Base-by-base conservation (phyloP, 148 eudicot species). In the Persicaria maculosa region DNA sequence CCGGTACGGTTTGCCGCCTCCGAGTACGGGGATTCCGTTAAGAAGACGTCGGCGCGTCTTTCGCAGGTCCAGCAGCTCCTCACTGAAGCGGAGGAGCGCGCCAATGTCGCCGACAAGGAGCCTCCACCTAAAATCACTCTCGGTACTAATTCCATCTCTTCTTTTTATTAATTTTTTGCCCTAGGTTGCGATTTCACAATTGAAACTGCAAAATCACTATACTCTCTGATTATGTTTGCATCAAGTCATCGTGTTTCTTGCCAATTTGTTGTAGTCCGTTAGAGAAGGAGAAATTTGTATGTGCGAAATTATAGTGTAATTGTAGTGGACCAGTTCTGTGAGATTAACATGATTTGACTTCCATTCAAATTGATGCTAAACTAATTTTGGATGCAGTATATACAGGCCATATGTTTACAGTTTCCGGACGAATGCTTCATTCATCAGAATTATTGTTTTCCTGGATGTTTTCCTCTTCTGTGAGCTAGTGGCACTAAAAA, bases 121-220 rank as follows among this genome's bases (percentile, higher is more conserved):
- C 90, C 92, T 43, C 86, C 87, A 10, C 93, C 98, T 47, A 85
- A 86, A 70, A 85, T 93, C 81, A 83, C 84, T 4, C 84, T 90
- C 7, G 93, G 93, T 91, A 76, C 44, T 71, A 65, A 47, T 17
- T 48, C 15, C 44, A 4, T 7, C 47, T 2, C 3, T 74, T 69
- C 25, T 48, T 5, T 25, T 64, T 61, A 16, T 36, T 4, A 16
- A 50, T 31, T 31, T 31, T 31, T 31, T 31, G 1, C 40, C 40
- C 36, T 31, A 7, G 4, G 48, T 36, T 71, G n/a, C 3, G 64
- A 57, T 17, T 22, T 59, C 67, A 22, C 14, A 59, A 7, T 59
- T 20, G 20, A 14, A 59, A 9, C 43, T 59, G 67, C 67, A 59
- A 59, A 59, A 22, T 57, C 25, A 15, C 17, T 65, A 14, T 12